A percentile compares a stretch with the other conserved stretches of the same genome.
phyloP scores from a whole-genome alignment of 2,329 filamentous ascomycete genomes.

The Simplicillium aogashimaense region DNA sequence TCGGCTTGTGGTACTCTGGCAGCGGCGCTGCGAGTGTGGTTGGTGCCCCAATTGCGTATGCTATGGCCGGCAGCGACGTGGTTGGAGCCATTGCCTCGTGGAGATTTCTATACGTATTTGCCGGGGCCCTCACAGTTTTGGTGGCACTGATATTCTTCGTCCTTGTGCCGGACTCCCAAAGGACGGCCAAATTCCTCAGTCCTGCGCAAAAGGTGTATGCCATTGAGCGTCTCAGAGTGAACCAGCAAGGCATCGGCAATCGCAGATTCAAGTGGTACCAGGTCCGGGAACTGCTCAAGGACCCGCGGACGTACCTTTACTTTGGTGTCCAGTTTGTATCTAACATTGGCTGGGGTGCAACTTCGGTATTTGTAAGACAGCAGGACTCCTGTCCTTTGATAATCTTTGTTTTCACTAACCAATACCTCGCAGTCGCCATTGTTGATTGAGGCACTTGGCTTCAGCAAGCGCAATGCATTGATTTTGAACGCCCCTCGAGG shows the following conservation, averaged over 20 bases:
- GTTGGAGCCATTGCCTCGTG: neutral
- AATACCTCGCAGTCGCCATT: too few relatives aligned
- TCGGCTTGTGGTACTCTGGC: slow-evolving; percentile 12
- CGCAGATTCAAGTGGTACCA: slow-evolving; percentile 33
- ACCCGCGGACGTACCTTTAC: slow-evolving; percentile 44
- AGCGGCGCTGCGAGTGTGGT: neutral
- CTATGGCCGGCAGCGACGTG: neutral
- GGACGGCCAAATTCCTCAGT: slow-evolving; percentile 25
- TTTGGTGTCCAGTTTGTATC: neutral
- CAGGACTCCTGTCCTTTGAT: too few relatives aligned
- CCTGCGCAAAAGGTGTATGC: slow-evolving; percentile 40
- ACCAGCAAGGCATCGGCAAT: slow-evolving; percentile 41
- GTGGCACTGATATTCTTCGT: slow-evolving; percentile 1
- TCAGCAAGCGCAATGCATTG: too few relatives aligned
- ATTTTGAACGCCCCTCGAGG: too few relatives aligned
- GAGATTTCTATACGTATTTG: neutral
- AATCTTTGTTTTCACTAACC: too few relatives aligned
- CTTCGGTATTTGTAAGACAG: neutral
- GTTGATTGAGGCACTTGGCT: too few relatives aligned
- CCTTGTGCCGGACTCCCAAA: neutral
- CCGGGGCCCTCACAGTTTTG: neutral
- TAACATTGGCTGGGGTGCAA: slow-evolving; percentile 1
- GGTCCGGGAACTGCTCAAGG: slow-evolving; percentile 31
- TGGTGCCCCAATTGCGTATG: slow-evolving; percentile 1
- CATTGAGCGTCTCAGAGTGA: slow-evolving; percentile 35